Evolutionary conservation across 1,284 basidiomycete genomes (phyloP).

Genomic region (Phlebopus sp.): DNA sequence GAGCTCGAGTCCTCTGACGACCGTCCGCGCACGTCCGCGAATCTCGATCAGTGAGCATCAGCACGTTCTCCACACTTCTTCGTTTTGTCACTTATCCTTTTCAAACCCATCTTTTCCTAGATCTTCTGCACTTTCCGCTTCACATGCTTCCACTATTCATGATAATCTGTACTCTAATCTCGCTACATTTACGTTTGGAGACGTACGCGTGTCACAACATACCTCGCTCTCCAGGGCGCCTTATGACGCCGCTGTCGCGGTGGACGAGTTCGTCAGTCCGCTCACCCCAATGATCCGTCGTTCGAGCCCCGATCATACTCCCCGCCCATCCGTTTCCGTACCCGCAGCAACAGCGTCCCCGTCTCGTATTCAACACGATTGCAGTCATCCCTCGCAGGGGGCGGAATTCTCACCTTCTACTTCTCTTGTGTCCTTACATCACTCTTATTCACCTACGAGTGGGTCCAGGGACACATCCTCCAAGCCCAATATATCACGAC

Average conservation of each 20-base stretch:
- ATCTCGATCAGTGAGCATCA: slow-evolving; percentile 3
- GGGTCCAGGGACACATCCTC: slow-evolving; percentile 1
- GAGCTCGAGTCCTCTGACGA: slow-evolving; percentile 19
- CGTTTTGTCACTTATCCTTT: neutral
- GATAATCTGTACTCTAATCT: slow-evolving; percentile 28
- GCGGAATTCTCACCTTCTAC: slow-evolving; percentile 24
- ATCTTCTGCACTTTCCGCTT: neutral
- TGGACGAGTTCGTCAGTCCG: slow-evolving; percentile 26
- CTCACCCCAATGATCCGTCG: slow-evolving; percentile 20
- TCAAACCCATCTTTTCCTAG: neutral
- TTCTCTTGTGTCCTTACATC: slow-evolving; percentile 12
- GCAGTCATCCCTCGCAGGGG: slow-evolving; percentile 43
- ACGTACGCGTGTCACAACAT: slow-evolving; percentile 1
- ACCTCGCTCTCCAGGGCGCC: slow-evolving; percentile 7
- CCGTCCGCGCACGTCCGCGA: neutral
- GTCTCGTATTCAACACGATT: slow-evolving; percentile 15
- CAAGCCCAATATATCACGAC: slow-evolving; percentile 9
- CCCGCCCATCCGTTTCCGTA: slow-evolving; percentile 50
- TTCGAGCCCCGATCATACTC: slow-evolving; percentile 45
- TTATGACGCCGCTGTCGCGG: slow-evolving; percentile 16
- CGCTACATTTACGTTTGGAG: slow-evolving; percentile 28
- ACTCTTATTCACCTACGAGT: slow-evolving; percentile 11
- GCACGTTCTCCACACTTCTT: neutral
- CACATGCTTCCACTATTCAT: neutral
- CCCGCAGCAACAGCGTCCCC: slow-evolving; percentile 18